Percentiles rank a stretch among this genome's conserved stretches.
Conservation (phyloP, 306 rosid species). For the Prunus campanulata region DNA sequence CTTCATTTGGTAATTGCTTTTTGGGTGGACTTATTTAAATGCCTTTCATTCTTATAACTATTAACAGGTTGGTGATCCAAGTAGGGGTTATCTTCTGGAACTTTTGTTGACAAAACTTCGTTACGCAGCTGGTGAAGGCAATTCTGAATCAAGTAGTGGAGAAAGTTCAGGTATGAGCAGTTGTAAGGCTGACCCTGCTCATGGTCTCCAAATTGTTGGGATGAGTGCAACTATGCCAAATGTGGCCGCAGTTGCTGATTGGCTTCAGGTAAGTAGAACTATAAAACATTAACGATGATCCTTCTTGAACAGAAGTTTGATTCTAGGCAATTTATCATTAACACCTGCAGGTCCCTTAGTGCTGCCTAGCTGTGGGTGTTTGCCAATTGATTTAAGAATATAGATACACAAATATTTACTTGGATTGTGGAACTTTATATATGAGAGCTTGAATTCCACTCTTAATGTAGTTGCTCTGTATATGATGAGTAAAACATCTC, state of each 20-base stretch:
- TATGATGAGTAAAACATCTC: neutral
- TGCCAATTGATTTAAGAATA: neutral
- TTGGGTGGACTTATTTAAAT: constrained; percentile 11
- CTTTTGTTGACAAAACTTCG: constrained; percentile 96
- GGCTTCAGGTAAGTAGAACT: constrained; percentile 83
- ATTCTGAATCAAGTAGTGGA: constrained; percentile 73
- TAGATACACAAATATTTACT: neutral
- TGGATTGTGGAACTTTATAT: neutral
- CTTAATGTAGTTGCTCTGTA: neutral
- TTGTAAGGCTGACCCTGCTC: constrained; percentile 80
- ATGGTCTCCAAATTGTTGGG: constrained; percentile 92
- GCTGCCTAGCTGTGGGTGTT: constrained; percentile 3
- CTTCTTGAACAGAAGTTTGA: neutral
- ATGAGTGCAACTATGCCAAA: constrained; percentile 99
- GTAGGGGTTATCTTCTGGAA: constrained; percentile 93
- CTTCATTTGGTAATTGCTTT: constrained; percentile 4
- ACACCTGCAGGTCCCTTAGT: neutral
- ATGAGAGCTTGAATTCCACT: neutral
- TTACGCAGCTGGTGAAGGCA: constrained; percentile 96
- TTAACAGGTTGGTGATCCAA: constrained; percentile 90
- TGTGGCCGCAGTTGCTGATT: constrained; percentile 94
- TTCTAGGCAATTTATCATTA: constrained; percentile 4
- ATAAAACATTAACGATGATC: constrained; percentile 1
- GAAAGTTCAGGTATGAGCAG: constrained; percentile 92
- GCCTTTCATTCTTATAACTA: constrained; percentile 27